A percentile compares a stretch with the other conserved stretches of the same genome.
Conservation (phyloP, 257 asterid genomes). For the Solanum virginianum region DNA sequence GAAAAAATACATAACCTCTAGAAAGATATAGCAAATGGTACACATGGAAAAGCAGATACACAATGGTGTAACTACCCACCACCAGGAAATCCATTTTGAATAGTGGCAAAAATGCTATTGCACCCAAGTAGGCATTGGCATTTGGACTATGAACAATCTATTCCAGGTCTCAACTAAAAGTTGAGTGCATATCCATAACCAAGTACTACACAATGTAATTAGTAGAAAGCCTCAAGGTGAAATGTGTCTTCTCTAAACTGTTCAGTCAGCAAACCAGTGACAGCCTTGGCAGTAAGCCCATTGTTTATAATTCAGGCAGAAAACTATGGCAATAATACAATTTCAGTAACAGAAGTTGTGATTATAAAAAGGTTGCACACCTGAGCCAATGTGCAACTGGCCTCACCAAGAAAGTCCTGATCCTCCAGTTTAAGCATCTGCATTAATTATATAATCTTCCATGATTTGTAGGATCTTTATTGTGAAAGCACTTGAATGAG, state of each 20-base stretch:
- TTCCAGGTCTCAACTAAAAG: not conserved
- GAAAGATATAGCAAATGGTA: not conserved
- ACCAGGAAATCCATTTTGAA: not conserved
- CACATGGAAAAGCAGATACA: not conserved
- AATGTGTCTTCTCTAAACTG: not conserved
- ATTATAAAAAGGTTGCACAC: slow-evolving; percentile 23
- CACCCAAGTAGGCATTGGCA: not conserved
- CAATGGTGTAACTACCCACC: not conserved
- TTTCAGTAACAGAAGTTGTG: not conserved
- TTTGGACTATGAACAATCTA: not conserved
- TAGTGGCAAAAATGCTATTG: not conserved
- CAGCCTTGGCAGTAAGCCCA: not conserved
- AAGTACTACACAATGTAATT: not conserved
- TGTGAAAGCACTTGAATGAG: not conserved
- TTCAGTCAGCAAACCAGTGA: not conserved
- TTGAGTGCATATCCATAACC: not conserved
- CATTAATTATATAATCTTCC: not conserved
- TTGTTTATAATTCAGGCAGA: not conserved
- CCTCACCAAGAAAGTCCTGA: slow-evolving; percentile 97
- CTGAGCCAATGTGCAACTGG: slow-evolving; percentile 77
- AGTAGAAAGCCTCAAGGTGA: not conserved
- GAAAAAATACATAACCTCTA: not conserved
- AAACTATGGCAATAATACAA: not conserved
- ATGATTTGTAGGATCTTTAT: not conserved
- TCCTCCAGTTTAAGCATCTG: slow-evolving; percentile 70